phyloP scores from a whole-genome alignment of 23 red algal genomes.

The Pyropia yezoensis region DNA sequence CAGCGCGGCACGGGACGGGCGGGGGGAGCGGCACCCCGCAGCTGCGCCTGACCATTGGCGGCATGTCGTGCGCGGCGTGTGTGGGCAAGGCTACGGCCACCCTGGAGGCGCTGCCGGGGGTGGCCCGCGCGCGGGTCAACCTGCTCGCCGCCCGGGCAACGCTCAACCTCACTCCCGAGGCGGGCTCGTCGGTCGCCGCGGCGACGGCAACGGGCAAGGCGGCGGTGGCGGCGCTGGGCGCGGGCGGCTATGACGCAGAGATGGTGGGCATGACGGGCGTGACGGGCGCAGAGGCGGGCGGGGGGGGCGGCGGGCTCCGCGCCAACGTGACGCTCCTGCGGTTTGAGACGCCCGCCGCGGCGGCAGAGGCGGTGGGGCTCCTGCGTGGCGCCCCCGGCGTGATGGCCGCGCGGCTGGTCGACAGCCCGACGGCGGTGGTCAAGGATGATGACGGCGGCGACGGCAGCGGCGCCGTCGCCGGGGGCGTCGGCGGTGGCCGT shows the following conservation, averaged over 20 bases:
- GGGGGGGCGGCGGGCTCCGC: not conserved
- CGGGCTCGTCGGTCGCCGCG: not conserved
- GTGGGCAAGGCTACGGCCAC: not conserved
- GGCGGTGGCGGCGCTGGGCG: not conserved
- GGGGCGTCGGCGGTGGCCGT: too few species aligned
- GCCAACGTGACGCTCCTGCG: not conserved
- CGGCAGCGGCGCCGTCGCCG: too few species aligned
- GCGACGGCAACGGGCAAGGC: too few species aligned
- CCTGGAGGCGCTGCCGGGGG: not conserved
- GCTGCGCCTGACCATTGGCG: not conserved
- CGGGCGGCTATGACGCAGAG: not conserved
- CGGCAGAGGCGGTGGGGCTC: not conserved
- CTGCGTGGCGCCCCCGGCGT: too few species aligned
- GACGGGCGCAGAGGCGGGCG: not conserved
- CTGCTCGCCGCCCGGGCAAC: not conserved
- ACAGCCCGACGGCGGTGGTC: too few species aligned
- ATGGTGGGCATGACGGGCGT: not conserved
- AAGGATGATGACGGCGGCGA: too few species aligned
- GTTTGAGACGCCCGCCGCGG: not conserved
- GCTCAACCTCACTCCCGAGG: not conserved
- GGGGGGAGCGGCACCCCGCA: not conserved
- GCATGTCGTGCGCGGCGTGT: not conserved
- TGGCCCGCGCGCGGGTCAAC: not conserved
- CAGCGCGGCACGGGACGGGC: too few species aligned
- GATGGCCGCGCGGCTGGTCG: too few species aligned